Evolutionary conservation across 371 early-diverging fungal genomes (phyloP).

Genomic region (Cokeromyces recurvatus): DNA sequence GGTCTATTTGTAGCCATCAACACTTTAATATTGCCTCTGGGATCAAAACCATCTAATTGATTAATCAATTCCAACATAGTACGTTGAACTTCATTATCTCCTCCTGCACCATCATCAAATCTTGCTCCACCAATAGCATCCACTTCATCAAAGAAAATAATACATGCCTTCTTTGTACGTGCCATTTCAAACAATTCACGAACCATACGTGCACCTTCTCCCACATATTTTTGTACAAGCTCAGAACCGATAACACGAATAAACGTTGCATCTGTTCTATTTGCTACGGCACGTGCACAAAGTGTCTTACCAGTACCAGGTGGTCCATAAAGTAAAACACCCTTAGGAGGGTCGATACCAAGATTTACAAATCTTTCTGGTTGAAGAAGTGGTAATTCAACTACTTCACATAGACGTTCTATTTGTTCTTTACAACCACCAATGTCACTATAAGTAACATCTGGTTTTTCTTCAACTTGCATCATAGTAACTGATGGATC

Average conservation of each 20-base stretch:
- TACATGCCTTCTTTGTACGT: constrained; percentile 70
- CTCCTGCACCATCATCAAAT: constrained; percentile 80
- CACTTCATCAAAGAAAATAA: constrained; percentile 99
- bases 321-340: constrained; percentile 98
- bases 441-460: constrained; percentile 99
- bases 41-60: constrained; percentile 99
- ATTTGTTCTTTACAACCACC: constrained; percentile 99
- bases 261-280: constrained; percentile 99
- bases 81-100: constrained; percentile 96
- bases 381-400: constrained; percentile 99
- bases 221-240: constrained; percentile 99
- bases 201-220: constrained; percentile 99
- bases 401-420: constrained; percentile 99
- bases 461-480: constrained; percentile 99
- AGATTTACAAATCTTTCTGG: constrained; percentile 99
- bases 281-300: constrained; percentile 99
- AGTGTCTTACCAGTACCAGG: constrained; percentile 99
- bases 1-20: constrained; percentile 99
- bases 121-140: constrained; percentile 99
- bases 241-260: constrained; percentile 99
- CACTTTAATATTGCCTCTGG: constrained; percentile 98
- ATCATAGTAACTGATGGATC: constrained; percentile 97
- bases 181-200: constrained; percentile 99
- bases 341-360: constrained; percentile 99
- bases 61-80: constrained; percentile 99